Evolutionary conservation across 202 grass and related monocot genomes (phyloP).

Genomic region (Bolboschoenoplectus hybrid): DNA sequence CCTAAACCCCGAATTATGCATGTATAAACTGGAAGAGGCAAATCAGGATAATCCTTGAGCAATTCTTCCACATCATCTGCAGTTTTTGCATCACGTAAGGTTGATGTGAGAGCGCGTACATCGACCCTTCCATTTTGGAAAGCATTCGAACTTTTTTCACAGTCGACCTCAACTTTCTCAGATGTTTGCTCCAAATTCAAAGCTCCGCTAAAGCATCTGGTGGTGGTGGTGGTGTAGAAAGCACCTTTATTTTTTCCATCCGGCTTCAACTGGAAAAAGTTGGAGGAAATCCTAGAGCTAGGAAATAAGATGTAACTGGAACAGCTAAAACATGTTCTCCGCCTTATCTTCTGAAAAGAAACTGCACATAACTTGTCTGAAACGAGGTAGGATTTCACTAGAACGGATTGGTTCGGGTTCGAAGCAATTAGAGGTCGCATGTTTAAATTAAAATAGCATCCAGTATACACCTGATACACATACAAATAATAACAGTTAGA

Average conservation of each 20-base stretch:
- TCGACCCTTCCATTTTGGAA: conserved; percentile 42
- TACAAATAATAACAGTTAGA: background rate
- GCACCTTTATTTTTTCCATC: conserved; percentile 2
- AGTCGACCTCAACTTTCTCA: conserved; percentile 26
- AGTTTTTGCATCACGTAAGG: conserved; percentile 55
- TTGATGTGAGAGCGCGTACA: conserved; percentile 50
- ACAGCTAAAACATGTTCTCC: background rate
- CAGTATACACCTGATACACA: background rate
- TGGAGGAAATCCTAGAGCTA: background rate
- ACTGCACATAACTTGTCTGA: conserved; percentile 12
- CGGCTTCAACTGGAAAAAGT: conserved; percentile 13
- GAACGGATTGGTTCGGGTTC: conserved; percentile 24
- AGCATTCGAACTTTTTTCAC: background rate
- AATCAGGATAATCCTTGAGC: conserved; percentile 46
- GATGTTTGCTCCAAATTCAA: conserved; percentile 24
- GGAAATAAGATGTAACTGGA: background rate
- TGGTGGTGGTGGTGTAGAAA: conserved; percentile 29
- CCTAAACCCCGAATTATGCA: conserved; percentile 65
- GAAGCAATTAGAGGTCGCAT: conserved; percentile 46
- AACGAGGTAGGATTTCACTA: conserved; percentile 19
- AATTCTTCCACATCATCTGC: conserved; percentile 52
- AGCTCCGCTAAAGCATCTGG: conserved; percentile 24
- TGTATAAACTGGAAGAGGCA: conserved; percentile 73
- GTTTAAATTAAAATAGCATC: background rate
- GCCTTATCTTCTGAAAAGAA: conserved; percentile 37